A percentile compares a stretch with the other conserved stretches of the same genome.
phyloP scores from a whole-genome alignment of 2,329 filamentous ascomycete genomes.

The Microdochium bolleyi region DNA sequence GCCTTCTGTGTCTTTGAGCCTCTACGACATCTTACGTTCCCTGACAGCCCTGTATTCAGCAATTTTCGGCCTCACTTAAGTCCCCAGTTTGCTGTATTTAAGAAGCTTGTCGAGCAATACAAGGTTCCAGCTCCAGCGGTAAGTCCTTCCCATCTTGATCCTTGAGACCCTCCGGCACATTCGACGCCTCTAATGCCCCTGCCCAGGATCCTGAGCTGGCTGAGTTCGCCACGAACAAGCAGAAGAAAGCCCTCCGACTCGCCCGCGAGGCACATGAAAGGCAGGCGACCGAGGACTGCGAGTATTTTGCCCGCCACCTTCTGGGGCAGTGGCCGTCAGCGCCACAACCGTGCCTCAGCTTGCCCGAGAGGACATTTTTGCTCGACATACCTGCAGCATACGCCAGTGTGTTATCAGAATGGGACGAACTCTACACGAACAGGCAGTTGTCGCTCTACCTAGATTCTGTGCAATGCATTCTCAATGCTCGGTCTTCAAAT shows the following conservation, averaged over 20 bases:
- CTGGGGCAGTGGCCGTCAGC: constrained; percentile 35
- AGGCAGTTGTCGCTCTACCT: constrained; percentile 34
- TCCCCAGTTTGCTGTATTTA: constrained; percentile 21
- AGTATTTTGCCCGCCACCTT: constrained; percentile 29
- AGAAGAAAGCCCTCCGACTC: constrained; percentile 20
- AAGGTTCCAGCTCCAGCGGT: constrained; percentile 14
- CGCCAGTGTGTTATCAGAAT: constrained; percentile 31
- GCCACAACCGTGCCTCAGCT: constrained; percentile 19
- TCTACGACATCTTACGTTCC: constrained; percentile 27
- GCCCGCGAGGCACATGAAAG: constrained; percentile 18
- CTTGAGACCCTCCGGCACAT: no score
- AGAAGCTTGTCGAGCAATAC: constrained; percentile 21
- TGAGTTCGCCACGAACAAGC: constrained; percentile 18
- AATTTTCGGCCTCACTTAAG: constrained; percentile 24
- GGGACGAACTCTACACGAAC: constrained; percentile 40
- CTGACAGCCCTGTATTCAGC: constrained; percentile 22
- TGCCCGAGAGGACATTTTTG: constrained; percentile 16
- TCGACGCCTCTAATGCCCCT: no score
- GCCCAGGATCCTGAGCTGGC: constrained; percentile 8
- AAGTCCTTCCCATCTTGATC: constrained; percentile 3
- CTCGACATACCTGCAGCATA: constrained; percentile 31
- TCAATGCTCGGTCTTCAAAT: constrained; percentile 13
- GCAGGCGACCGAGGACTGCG: constrained; percentile 23
- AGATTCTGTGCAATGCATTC: constrained; percentile 28
- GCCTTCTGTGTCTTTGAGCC: constrained; percentile 32